Percentiles rank a stretch among this genome's conserved stretches.
phyloP scores from a whole-genome alignment of 106 monocot species.

The Gastrodia elata region DNA sequence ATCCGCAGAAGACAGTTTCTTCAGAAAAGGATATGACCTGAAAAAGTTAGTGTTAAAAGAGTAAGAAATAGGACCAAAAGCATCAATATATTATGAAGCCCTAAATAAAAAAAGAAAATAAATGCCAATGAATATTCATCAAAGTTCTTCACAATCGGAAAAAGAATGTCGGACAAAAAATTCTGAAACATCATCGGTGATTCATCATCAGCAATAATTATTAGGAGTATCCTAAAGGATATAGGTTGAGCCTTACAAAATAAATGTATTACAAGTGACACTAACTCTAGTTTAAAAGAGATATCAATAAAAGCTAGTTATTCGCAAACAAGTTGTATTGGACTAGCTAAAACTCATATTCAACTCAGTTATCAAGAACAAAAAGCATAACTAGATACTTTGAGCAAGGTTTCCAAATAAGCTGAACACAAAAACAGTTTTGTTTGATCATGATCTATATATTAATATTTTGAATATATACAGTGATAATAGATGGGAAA shows the following conservation, averaged over 20 bases:
- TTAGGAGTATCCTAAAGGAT: neutral
- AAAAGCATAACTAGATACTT: no score
- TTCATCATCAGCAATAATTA: neutral
- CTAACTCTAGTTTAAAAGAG: neutral
- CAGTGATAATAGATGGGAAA: no score
- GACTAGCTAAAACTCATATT: no score
- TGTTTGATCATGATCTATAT: no score
- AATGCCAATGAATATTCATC: no score
- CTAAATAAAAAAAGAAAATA: neutral
- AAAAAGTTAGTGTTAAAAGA: slow-evolving; percentile 13
- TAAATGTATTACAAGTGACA: neutral
- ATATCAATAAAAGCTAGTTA: neutral
- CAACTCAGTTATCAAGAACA: no score
- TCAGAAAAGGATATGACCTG: slow-evolving; percentile 66
- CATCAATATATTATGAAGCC: neutral
- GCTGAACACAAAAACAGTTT: no score
- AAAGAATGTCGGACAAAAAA: neutral
- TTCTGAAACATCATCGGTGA: neutral
- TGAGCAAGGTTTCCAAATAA: no score
- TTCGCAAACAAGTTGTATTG: neutral
- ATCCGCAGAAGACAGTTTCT: neutral
- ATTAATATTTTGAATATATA: no score
- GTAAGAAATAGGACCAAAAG: neutral
- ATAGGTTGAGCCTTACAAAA: neutral
- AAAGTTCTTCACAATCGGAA: neutral